Percentiles rank a stretch among this genome's conserved stretches.
These are phyloP conservation scores for Herpetospermum pedunculosum DNA, from an alignment of 306 rosid genomes.

Conservation along the genomic window DNA sequence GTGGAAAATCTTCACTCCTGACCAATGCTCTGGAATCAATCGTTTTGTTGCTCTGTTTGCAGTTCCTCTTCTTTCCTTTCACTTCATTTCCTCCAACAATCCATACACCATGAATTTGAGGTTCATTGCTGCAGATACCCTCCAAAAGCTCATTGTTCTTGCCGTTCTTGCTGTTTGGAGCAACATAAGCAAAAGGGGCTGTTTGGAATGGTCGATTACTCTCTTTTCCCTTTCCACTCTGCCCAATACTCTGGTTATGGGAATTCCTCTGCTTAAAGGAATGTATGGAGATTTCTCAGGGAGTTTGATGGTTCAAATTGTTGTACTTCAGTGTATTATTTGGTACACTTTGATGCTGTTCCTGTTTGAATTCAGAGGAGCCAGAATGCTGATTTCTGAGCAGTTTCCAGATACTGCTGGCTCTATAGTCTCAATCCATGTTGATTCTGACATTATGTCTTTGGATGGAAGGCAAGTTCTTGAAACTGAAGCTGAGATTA, in stretches of 20 bases:
- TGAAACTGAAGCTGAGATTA: constrained; percentile 67
- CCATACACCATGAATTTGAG: constrained; percentile 72
- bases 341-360: constrained; percentile 93
- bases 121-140: constrained; percentile 79
- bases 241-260: constrained; percentile 89
- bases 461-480: constrained; percentile 64
- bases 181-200: constrained; percentile 48
- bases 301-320: constrained; percentile 80
- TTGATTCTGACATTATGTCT: constrained; percentile 82
- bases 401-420: constrained; percentile 90
- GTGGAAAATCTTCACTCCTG: constrained; percentile 92
- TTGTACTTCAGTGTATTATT: constrained; percentile 82
- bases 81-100: constrained; percentile 69
- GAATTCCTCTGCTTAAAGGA: constrained; percentile 78
- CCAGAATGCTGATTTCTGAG: constrained; percentile 64
- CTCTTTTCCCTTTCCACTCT: constrained; percentile 76
- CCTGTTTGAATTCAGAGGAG: constrained; percentile 77
- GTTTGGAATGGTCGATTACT: constrained; percentile 83
- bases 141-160: constrained; percentile 64
- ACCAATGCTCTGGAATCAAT: constrained; percentile 89
- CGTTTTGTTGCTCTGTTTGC: constrained; percentile 86
- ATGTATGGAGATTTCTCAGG: constrained; percentile 85
- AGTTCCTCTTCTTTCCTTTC: constrained; percentile 80
- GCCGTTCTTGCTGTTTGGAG: constrained; percentile 46
- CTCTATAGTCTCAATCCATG: constrained; percentile 82